phyloP scores from a whole-genome alignment of 345 rosid species.

The Aquilaria sinensis region DNA sequence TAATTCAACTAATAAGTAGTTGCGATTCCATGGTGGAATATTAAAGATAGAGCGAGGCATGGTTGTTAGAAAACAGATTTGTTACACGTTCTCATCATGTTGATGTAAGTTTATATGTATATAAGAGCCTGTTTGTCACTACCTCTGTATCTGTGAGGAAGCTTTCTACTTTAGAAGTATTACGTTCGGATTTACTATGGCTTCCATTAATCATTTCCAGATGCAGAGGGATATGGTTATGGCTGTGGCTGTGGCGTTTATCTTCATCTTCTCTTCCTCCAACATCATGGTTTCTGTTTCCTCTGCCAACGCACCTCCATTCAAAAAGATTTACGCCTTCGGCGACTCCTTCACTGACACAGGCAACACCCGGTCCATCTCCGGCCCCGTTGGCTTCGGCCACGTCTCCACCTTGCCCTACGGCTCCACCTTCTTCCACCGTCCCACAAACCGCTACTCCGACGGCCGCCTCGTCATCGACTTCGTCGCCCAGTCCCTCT shows the following conservation, averaged over 20 bases:
- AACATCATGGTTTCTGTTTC: constrained; percentile 13
- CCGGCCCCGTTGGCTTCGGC: constrained; percentile 71
- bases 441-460: constrained; percentile 82
- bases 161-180: too few relatives aligned
- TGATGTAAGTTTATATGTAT: too few relatives aligned
- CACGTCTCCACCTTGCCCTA: constrained; percentile 79
- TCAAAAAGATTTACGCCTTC: constrained; percentile 76
- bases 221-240: not conserved
- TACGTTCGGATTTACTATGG: constrained; percentile 8
- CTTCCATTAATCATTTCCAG: constrained; percentile 14
- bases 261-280: constrained; percentile 15
- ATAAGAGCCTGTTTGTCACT: too few relatives aligned
- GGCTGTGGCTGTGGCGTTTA: constrained; percentile 12
- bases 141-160: too few relatives aligned
- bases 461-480: constrained; percentile 88
- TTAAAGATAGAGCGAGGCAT: too few relatives aligned
- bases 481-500: constrained; percentile 60
- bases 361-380: constrained; percentile 60
- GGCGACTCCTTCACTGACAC: constrained; percentile 97
- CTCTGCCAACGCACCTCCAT: constrained; percentile 27
- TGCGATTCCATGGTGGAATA: too few relatives aligned
- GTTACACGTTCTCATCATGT: too few relatives aligned
- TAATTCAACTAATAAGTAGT: too few relatives aligned
- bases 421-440: constrained; percentile 74
- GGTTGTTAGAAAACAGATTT: too few relatives aligned